Conservation (phyloP, 2,329 filamentous ascomycete genomes). For the Graphiopsis chlorocephala region DNA sequence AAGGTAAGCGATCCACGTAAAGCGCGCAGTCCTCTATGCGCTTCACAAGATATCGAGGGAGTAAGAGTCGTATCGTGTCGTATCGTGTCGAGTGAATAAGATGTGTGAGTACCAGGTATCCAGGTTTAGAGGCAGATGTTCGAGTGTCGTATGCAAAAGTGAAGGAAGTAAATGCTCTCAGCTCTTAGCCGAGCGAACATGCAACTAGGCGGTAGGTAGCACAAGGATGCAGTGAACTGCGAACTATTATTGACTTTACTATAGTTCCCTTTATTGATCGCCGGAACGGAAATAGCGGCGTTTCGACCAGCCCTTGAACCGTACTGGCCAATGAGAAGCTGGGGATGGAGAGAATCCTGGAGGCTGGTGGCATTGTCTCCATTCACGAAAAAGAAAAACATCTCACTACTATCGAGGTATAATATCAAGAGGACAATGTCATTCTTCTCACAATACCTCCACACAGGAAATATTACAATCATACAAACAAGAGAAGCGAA, state of each 20-base stretch:
- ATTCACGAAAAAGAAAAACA: not conserved
- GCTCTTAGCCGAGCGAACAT: not conserved
- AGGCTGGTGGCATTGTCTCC: not conserved
- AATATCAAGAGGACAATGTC: not conserved
- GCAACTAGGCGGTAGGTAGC: not conserved
- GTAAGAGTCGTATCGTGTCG: not conserved
- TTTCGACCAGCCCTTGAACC: not conserved
- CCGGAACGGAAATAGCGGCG: slow-evolving; percentile 14
- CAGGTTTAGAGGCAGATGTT: not conserved
- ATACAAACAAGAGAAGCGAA: not conserved
- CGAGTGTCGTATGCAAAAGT: not conserved
- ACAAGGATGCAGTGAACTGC: not conserved
- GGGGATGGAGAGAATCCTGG: not conserved
- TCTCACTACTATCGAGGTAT: no score
- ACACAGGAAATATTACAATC: not conserved
- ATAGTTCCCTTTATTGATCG: slow-evolving; percentile 4
- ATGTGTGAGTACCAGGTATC: not conserved
- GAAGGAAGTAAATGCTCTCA: not conserved
- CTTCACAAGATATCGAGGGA: not conserved
- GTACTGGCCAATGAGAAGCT: not conserved
- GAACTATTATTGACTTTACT: not conserved
- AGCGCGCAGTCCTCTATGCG: not conserved
- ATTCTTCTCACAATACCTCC: not conserved
- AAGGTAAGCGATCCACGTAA: not conserved
- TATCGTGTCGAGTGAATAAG: not conserved